Evolutionary conservation across 345 rosid species (phyloP), one percentile per base, ranked within the genome.

Genomic region (Nephelium lappaceum): DNA sequence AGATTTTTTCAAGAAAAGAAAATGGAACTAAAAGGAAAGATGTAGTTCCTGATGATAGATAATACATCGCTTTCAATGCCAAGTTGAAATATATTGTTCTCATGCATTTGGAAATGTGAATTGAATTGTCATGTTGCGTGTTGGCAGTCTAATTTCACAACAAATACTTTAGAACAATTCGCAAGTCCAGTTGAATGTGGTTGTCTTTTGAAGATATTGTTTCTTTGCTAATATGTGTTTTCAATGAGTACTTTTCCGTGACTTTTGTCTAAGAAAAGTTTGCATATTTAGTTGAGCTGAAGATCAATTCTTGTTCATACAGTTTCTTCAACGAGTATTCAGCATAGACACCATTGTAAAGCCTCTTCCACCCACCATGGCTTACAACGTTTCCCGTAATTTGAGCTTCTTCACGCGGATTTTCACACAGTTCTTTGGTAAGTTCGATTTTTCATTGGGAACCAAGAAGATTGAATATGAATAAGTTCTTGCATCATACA

Each of bases 361-460:
- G 90, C 99, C 98, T 76, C 98, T 95, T 84, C 99, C 99, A 67
- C 98, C 96, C 69, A 76, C 92, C 31, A 86, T 92, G 96, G 97
- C 93, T 6, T 93, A 88, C 84, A 95, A 91, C 11, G 95, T 84
- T 72, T 92, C 99, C 65, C 95, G 98, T 71, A 95, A 93, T 85
- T 88, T 95, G 91, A 89, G 89, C 90, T 95, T 95, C 91, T 93
- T 95, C 87, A 90, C 91, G 0, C 95, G 99, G 77, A 95, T 95
- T 83, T 95, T 95, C 85, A 95, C 99, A 6, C 99, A 95, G 87
- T 95, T 95, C 88, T 95, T 93, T 79, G 98, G 99, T 95, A 80
- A 81, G 95, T 81, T 74, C 61, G 42, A 53, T 23, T 42, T 74
- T 57, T 4, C 18, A 11, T n/a, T 11, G 23, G 38, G 4, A 10